Conservation (phyloP, 116 monocot species). For the Trichopus zeylanicus region DNA sequence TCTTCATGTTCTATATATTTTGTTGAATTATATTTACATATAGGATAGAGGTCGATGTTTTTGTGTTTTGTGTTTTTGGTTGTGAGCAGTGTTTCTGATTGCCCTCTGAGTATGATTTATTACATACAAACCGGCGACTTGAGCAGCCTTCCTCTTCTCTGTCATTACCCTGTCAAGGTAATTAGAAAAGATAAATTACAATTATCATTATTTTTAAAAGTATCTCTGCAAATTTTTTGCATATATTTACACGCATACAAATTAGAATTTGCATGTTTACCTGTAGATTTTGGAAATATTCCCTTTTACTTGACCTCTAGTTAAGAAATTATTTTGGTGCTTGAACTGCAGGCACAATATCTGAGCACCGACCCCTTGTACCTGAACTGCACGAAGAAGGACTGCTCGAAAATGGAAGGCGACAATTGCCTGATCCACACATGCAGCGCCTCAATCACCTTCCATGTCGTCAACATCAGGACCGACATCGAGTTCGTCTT, state of each 20-base stretch:
- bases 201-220: no score
- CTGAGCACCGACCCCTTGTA: slow-evolving; percentile 48
- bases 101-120: slow-evolving; percentile 23
- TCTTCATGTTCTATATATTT: neutral
- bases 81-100: slow-evolving; percentile 29
- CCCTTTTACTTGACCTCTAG: no score
- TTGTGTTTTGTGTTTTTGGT: neutral
- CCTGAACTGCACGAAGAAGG: slow-evolving; percentile 32
- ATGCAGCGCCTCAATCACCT: slow-evolving; percentile 43
- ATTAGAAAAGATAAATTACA: no score
- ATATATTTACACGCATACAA: no score
- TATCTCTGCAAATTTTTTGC: no score
- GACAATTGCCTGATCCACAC: slow-evolving; percentile 16
- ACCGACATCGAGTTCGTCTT: slow-evolving; percentile 60
- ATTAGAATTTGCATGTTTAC: no score
- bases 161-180: slow-evolving; percentile 86
- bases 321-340: no score
- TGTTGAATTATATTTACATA: neutral
- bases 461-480: slow-evolving; percentile 62
- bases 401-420: slow-evolving; percentile 16
- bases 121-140: slow-evolving; percentile 64
- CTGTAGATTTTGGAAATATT: no score
- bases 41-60: no score
- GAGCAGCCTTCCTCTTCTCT: slow-evolving; percentile 51
- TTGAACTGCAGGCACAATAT: slow-evolving; percentile 66